phyloP scores from a whole-genome alignment of 2,329 filamentous ascomycete species.

The Ceratocystis huliohia region DNA sequence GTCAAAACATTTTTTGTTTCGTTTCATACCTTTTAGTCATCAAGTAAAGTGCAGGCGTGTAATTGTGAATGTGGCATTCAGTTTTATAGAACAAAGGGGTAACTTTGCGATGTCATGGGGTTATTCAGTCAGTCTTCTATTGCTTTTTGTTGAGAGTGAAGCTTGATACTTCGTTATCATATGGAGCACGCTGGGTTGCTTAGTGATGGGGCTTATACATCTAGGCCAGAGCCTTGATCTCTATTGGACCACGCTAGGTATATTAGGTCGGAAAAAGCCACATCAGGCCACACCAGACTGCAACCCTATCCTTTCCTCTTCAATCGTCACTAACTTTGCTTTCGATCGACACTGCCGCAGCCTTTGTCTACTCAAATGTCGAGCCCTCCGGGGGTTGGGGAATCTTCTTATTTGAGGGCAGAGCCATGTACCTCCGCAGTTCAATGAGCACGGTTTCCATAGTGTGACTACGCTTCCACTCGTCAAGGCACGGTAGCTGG shows the following conservation, averaged over 20 bases:
- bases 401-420: slow-evolving; percentile 83
- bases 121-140: not conserved
- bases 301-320: too few species aligned
- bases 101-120: not conserved
- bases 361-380: slow-evolving; percentile 27
- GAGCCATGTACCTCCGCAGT: slow-evolving; percentile 85
- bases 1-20: not conserved
- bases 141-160: not conserved
- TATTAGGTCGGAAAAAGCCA: not conserved
- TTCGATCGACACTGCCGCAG: not conserved
- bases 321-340: not conserved
- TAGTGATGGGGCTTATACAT: not conserved
- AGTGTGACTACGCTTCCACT: slow-evolving; percentile 86
- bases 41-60: not conserved
- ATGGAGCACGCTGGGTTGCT: not conserved
- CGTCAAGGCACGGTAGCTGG: slow-evolving; percentile 70
- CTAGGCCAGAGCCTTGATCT: not conserved
- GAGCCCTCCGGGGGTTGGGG: slow-evolving; percentile 84
- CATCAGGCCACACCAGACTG: not conserved
- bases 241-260: not conserved
- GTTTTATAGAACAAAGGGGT: not conserved
- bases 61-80: not conserved
- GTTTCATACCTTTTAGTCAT: not conserved
- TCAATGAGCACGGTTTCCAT: slow-evolving; percentile 92
- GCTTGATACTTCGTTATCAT: not conserved